Conservation (phyloP, 2,329 filamentous ascomycete species). For the Arachnopeziza araneosa region DNA sequence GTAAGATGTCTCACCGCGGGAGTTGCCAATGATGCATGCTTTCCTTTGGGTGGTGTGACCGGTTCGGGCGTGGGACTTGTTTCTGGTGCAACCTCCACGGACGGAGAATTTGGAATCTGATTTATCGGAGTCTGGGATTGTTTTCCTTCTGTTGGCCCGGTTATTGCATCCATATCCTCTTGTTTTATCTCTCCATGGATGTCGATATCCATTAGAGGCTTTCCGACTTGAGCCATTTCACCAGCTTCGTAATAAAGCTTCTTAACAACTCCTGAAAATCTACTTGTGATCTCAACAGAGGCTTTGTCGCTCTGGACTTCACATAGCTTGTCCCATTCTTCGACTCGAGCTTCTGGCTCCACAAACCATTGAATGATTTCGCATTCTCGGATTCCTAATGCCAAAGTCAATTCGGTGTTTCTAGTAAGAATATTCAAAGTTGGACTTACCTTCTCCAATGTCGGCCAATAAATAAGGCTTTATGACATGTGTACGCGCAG, state of each 20-base stretch:
- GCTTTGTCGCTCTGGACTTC: slow-evolving; percentile 99
- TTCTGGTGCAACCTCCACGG: neutral
- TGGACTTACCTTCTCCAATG: slow-evolving; percentile 69
- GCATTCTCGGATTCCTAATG: slow-evolving; percentile 86
- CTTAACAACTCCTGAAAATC: slow-evolving; percentile 92
- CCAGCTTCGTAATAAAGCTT: slow-evolving; percentile 93
- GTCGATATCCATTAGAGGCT: slow-evolving; percentile 92
- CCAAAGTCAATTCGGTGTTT: slow-evolving; percentile 4
- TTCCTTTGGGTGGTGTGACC: slow-evolving; percentile 37
- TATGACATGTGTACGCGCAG: slow-evolving; percentile 40
- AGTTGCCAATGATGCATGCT: slow-evolving; percentile 73
- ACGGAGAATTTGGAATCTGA: neutral
- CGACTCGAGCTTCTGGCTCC: slow-evolving; percentile 86
- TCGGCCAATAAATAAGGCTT: slow-evolving; percentile 81
- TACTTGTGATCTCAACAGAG: slow-evolving; percentile 83
- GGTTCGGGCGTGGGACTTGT: slow-evolving; percentile 2
- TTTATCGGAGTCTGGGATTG: slow-evolving; percentile 15
- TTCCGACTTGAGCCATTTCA: slow-evolving; percentile 93
- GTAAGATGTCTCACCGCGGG: slow-evolving; percentile 86
- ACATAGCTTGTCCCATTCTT: slow-evolving; percentile 96
- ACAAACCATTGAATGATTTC: slow-evolving; percentile 99
- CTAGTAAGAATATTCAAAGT: neutral
- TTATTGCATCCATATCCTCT: slow-evolving; percentile 46
- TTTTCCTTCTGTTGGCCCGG: slow-evolving; percentile 24
- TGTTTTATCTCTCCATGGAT: slow-evolving; percentile 71